Base-by-base conservation (phyloP, 345 rosid genomes). In the Brassica carinata region DNA sequence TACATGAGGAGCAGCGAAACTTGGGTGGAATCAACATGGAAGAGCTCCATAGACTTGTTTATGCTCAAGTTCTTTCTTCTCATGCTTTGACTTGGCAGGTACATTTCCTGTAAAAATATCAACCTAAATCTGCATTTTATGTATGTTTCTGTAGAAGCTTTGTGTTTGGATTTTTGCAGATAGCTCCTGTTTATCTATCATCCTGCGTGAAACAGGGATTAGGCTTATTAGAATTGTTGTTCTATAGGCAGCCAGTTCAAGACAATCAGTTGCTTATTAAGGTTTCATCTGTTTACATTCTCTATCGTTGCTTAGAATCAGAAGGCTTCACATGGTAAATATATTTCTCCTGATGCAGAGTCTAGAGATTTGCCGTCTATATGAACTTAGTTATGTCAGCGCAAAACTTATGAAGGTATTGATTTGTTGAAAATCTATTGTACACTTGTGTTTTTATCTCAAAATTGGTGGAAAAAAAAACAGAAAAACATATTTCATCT, bases 51-150 rank as follows among this genome's bases (percentile, higher is more conserved):
- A 91, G 97, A 53, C 91, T 96, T 84, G 91, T 84, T 75, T 93
- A 93, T 85, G 99, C 98, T 78, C 97, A 92, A 96, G 94, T 96
- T 82, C 87, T 96, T 67, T 89, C 95, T 69, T 89, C 98, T 66
- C 98, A 93, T 87, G 84, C 86, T 17, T 88, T 93, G 84, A 96
- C 98, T 63, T 96, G 99, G 97, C 99, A 94, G 85, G 98, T 94
- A 84, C 75, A n/a, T 66, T 78, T 34, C 40, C 53, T 74, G 18
- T 14, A 4, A 45, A 69, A 43, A 1, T 13, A 69, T 45, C 73
- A 14, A 48, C 4, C 7, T 26, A 69, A 69, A 33, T 58, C 38
- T 45, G 61, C 38, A 45, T 36, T 27, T 27, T 27, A 27, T 27
- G 30, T 27, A 27, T 27, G 38, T 31, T 57, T 62, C n/a, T 48